A percentile compares a stretch with the other conserved stretches of the same genome.
Conservation (phyloP, 2,329 filamentous ascomycete genomes). For the Talaromyces sp. region DNA sequence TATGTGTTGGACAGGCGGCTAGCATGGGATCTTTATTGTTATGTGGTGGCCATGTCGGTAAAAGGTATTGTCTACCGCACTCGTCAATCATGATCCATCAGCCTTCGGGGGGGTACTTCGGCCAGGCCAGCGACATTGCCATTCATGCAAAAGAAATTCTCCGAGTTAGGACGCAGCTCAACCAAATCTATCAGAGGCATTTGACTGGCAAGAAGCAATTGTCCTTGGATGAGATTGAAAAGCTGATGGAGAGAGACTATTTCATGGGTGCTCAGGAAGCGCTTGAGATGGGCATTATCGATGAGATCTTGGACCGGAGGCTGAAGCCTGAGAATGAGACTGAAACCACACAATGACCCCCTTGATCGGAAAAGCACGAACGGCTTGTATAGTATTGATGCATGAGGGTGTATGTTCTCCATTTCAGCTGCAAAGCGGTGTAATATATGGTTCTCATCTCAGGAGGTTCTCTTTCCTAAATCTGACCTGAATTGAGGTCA, state of each 20-base stretch:
- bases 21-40: slow-evolving; percentile 91
- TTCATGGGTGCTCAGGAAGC: slow-evolving; percentile 89
- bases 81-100: slow-evolving; percentile 97
- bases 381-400: slow-evolving; percentile 8
- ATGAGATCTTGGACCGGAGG: slow-evolving; percentile 67
- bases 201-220: slow-evolving; percentile 67
- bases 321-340: slow-evolving; percentile 28
- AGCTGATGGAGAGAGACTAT: slow-evolving; percentile 94
- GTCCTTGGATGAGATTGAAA: slow-evolving; percentile 77
- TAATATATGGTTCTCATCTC: slow-evolving; percentile 7
- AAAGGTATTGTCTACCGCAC: slow-evolving; percentile 87
- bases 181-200: slow-evolving; percentile 83
- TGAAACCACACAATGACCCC: slow-evolving; percentile 3
- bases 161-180: slow-evolving; percentile 76
- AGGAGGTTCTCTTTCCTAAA: not conserved
- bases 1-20: slow-evolving; percentile 90
- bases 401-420: not conserved
- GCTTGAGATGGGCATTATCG: slow-evolving; percentile 82
- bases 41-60: slow-evolving; percentile 77
- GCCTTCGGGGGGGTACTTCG: slow-evolving; percentile 70
- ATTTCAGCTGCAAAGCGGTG: not conserved
- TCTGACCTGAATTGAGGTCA: not conserved
- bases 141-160: slow-evolving; percentile 98
- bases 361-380: not conserved
- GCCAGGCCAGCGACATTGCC: slow-evolving; percentile 74